A percentile compares a stretch with the other conserved stretches of the same genome.
Conservation (phyloP, 129 eudicot genomes). For the Lonicera japonica region DNA sequence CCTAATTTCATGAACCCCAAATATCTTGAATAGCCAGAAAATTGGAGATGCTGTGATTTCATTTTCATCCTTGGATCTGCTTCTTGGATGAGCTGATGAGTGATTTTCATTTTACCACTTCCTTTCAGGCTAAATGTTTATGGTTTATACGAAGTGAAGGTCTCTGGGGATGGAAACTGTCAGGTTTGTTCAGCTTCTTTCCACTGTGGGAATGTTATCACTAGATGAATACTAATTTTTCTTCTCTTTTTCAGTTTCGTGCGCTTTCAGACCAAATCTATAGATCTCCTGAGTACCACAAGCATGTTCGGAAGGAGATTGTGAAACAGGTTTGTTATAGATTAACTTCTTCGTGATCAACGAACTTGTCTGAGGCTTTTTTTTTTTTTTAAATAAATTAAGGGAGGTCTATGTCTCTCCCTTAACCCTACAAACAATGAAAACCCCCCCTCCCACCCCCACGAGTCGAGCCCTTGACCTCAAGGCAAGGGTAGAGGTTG, state of each 20-base stretch:
- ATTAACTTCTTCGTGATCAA: neutral
- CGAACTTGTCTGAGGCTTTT: neutral
- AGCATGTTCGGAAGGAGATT: constrained; percentile 78
- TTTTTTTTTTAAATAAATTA: too few relatives aligned
- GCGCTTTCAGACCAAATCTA: constrained; percentile 80
- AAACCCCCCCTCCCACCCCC: too few relatives aligned
- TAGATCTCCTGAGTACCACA: constrained; percentile 69
- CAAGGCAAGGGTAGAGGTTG: too few relatives aligned
- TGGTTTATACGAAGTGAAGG: constrained; percentile 62
- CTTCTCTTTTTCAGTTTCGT: constrained; percentile 54
- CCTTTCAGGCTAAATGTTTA: constrained; percentile 48
- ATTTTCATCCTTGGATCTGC: neutral
- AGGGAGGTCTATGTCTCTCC: too few relatives aligned
- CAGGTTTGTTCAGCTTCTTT: constrained; percentile 43
- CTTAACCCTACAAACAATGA: constrained; percentile 1
- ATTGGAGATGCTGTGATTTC: constrained; percentile 6
- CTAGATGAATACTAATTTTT: neutral
- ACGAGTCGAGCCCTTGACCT: too few relatives aligned
- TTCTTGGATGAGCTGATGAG: constrained; percentile 3
- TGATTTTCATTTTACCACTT: neutral
- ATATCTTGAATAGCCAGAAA: neutral
- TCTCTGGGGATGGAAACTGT: constrained; percentile 86
- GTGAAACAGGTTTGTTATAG: constrained; percentile 66
- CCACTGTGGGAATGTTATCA: neutral
- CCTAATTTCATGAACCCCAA: neutral